Conservation (phyloP, 805 yeast genomes). For the Zygoascus flipseniorum region DNA sequence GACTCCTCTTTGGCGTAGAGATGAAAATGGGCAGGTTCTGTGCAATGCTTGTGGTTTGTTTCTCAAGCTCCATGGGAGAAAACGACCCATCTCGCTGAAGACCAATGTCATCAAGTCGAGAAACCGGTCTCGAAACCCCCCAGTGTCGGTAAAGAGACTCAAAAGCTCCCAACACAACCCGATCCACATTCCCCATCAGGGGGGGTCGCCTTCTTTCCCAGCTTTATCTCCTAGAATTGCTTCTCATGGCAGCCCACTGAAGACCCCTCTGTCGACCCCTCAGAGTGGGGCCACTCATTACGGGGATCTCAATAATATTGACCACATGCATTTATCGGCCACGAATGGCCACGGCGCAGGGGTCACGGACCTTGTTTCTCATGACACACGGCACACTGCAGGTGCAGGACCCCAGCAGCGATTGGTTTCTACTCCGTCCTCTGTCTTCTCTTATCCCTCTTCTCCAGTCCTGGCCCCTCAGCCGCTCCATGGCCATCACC, state of each 20-base stretch:
- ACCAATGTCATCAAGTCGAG: conserved; percentile 90
- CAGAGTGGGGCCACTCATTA: conserved; percentile 1
- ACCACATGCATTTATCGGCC: conserved; percentile 10
- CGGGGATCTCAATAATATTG: conserved; percentile 10
- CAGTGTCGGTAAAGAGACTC: conserved; percentile 11
- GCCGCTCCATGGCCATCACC: neutral
- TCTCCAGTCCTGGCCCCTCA: conserved; percentile 7
- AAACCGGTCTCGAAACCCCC: conserved; percentile 32
- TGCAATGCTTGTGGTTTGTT: conserved; percentile 94
- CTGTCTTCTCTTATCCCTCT: conserved; percentile 12
- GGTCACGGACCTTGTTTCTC: neutral
- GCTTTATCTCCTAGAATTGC: conserved; percentile 11
- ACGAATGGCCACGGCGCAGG: conserved; percentile 1
- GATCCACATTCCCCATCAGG: neutral
- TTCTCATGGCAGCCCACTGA: conserved; percentile 9
- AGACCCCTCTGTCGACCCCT: conserved; percentile 5
- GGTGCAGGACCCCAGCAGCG: neutral
- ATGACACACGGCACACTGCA: neutral
- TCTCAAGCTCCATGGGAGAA: conserved; percentile 82
- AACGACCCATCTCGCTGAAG: conserved; percentile 84
- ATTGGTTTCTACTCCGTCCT: conserved; percentile 14
- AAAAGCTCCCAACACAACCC: conserved; percentile 3
- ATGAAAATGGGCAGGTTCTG: conserved; percentile 80
- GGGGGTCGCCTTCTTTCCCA: conserved; percentile 11
- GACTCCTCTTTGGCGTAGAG: conserved; percentile 93